These are phyloP conservation scores for Quercus bicolor DNA, from an alignment of 306 rosid species.

Conservation along the genomic window DNA sequence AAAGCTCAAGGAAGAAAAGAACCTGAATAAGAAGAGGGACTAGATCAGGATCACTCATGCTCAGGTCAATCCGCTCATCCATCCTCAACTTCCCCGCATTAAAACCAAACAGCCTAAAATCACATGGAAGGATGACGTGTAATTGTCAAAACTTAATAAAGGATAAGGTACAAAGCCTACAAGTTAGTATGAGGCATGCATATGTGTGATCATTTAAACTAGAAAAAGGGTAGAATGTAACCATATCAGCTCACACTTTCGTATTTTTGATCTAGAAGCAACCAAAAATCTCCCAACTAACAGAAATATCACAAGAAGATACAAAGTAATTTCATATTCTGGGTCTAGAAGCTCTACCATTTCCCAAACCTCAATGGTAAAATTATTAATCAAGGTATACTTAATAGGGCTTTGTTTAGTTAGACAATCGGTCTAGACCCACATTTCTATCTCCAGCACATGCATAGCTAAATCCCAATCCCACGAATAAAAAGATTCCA, in stretches of 20 bases:
- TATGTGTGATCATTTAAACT: background rate
- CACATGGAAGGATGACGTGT: background rate
- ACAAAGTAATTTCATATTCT: background rate
- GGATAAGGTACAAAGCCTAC: background rate
- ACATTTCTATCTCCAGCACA: background rate
- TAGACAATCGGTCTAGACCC: background rate
- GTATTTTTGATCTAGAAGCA: background rate
- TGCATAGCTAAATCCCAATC: background rate
- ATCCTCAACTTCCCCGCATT: slow-evolving; percentile 77
- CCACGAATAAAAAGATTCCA: background rate
- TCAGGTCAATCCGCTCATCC: slow-evolving; percentile 78
- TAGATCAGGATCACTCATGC: slow-evolving; percentile 97
- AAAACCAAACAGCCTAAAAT: slow-evolving; percentile 79
- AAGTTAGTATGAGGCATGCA: slow-evolving; percentile 6
- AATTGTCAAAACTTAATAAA: background rate
- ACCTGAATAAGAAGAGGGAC: slow-evolving; percentile 96
- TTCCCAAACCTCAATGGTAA: background rate
- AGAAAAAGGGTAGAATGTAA: background rate
- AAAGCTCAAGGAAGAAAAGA: slow-evolving; percentile 10
- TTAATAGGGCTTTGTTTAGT: background rate
- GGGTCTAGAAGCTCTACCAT: background rate
- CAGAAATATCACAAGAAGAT: background rate
- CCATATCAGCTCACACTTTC: background rate
- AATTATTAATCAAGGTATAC: background rate
- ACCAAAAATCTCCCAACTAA: background rate